Evolutionary conservation across 2,329 filamentous ascomycete genomes (phyloP).

Genomic region (Botryotinia narcissicola): DNA sequence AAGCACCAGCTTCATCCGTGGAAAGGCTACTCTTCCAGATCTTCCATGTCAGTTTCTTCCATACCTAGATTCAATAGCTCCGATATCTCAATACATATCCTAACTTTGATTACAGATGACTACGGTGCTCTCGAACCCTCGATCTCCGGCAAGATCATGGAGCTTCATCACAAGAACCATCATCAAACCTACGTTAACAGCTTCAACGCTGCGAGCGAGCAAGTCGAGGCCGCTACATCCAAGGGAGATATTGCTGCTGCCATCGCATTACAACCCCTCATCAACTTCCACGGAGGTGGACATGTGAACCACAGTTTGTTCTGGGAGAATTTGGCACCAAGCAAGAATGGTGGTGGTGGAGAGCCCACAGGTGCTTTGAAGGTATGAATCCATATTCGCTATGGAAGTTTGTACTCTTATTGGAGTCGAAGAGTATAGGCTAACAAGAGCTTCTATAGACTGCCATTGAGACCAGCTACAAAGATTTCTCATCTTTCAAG

Average conservation of each 20-base stretch:
- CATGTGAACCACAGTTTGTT: slow-evolving; percentile 68
- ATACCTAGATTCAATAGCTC: background rate
- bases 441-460: slow-evolving; percentile 26
- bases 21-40: slow-evolving; percentile 91
- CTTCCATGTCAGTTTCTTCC: slow-evolving; percentile 60
- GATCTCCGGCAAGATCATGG: slow-evolving; percentile 91
- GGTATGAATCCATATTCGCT: slow-evolving; percentile 25
- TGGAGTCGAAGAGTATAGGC: background rate
- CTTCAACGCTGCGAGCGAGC: slow-evolving; percentile 76
- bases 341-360: slow-evolving; percentile 61
- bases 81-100: background rate
- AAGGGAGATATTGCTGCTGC: slow-evolving; percentile 52
- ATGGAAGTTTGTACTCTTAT: background rate
- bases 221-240: slow-evolving; percentile 58
- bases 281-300: slow-evolving; percentile 67
- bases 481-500: slow-evolving; percentile 53
- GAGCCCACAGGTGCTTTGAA: slow-evolving; percentile 52
- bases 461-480: slow-evolving; percentile 44
- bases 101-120: slow-evolving; percentile 63
- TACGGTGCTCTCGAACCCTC: slow-evolving; percentile 87
- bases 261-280: slow-evolving; percentile 54
- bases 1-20: slow-evolving; percentile 73
- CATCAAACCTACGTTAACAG: slow-evolving; percentile 91
- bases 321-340: slow-evolving; percentile 69
- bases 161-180: slow-evolving; percentile 91